A percentile compares a stretch with the other conserved stretches of the same genome.
Conservation (phyloP, 257 asterid species). For the Eustoma russellianum region DNA sequence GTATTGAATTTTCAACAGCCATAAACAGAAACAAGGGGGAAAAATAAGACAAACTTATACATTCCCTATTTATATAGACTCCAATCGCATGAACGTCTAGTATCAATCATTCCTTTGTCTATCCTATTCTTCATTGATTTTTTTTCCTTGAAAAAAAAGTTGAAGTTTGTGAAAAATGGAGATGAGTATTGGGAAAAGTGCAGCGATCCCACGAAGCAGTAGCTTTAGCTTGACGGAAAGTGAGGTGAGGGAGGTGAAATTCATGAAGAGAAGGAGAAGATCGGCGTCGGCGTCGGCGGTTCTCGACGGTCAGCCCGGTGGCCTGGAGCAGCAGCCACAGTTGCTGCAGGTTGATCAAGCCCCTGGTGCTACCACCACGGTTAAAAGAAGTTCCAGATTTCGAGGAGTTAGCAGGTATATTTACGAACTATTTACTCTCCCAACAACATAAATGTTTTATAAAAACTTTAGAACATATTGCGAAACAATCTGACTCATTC, state of each 20-base stretch:
- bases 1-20: not conserved
- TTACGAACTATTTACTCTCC: too few relatives aligned
- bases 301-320: constrained; percentile 5
- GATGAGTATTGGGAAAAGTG: constrained; percentile 26
- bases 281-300: constrained; percentile 25
- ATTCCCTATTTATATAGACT: constrained; percentile 13
- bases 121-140: not conserved
- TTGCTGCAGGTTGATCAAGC: constrained; percentile 23
- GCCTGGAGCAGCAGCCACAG: constrained; percentile 17
- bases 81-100: constrained; percentile 1
- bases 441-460: too few relatives aligned
- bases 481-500: too few relatives aligned
- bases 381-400: constrained; percentile 71
- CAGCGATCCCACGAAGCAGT: constrained; percentile 18
- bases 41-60: not conserved
- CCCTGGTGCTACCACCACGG: constrained; percentile 14
- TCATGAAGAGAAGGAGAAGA: constrained; percentile 46
- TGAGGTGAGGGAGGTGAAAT: constrained; percentile 22
- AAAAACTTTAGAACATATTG: too few relatives aligned
- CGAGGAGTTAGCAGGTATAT: constrained; percentile 85
- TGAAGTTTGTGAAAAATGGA: constrained; percentile 6
- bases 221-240: constrained; percentile 20
- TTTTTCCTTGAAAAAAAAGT: not conserved
- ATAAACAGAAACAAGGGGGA: not conserved
- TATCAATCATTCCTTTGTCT: constrained; percentile 1